Base-by-base conservation (phyloP, 2,329 filamentous ascomycete genomes). In the Colletotrichum karsti region DNA sequence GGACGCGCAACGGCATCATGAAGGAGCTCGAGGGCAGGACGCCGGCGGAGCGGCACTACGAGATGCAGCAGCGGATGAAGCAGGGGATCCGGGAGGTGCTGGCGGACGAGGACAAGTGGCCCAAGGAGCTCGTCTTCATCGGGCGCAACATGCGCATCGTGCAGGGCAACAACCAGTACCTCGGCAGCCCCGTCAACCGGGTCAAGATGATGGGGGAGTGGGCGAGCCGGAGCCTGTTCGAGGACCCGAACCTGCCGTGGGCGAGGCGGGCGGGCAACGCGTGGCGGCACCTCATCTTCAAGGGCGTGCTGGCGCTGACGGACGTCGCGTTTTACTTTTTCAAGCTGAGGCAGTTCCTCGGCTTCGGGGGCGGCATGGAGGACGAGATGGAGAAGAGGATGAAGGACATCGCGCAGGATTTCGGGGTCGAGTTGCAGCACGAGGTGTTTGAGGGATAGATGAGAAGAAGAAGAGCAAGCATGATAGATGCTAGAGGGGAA, bases 151-250 rank as follows among this genome's bases (percentile, higher is more conserved):
- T 97, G 84, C 90, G 95, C 59, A 97, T 98, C 74, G 94, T 97
- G 2, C 94, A 97, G 80, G 93, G 91, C 6, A 97, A 97, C 80
- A 97, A 97, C 77, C 94, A 97, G 77, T 95, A 92, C 79, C 87
- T 97, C 57, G 94, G 94, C 22, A 93, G 91, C 1, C 95, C 95
- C 0, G 94, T 97, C 46, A 98, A 98, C 79, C 86, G 96, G 1
- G 90, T 98, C 79, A 98, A 98, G 82, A 94, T 97, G 77, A 98
- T 96, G 70, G 95, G 95, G 22, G 86, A 90, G 65, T 98, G 95
- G 95, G 95, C 95, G 1, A 93, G 90, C 67, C 85, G 93, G 22
- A 94, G 93, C 59, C 82, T 98, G n/a, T 91, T 92, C 24, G 91
- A 97, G 79, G 90, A 91, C 71, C 86, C 83, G 15, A 88, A 92